phyloP scores from a whole-genome alignment of 1,139 yeast species.

The Suhomyces guaymorum region DNA sequence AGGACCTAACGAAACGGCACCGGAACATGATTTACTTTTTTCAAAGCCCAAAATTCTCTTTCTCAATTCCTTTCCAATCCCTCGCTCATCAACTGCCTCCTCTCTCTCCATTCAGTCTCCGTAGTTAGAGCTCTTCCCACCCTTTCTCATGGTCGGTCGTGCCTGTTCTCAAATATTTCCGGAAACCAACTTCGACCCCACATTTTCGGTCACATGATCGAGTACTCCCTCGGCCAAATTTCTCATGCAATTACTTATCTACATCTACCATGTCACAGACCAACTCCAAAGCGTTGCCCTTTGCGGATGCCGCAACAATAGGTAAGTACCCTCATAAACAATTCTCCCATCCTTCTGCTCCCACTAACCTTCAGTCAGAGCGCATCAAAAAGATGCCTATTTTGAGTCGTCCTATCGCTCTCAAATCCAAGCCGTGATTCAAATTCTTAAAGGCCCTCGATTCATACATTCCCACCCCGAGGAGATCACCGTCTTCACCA shows the following conservation, averaged over 20 bases:
- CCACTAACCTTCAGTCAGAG: conserved; percentile 50
- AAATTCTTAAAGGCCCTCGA: conserved; percentile 62
- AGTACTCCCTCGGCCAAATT: conserved; percentile 8
- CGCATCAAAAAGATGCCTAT: conserved; percentile 85
- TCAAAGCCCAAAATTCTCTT: too few relatives aligned
- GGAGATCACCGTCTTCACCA: conserved; percentile 60
- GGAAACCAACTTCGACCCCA: too few relatives aligned
- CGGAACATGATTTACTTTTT: too few relatives aligned
- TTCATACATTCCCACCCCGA: conserved; percentile 65
- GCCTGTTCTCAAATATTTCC: too few relatives aligned
- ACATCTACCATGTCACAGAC: conserved; percentile 25
- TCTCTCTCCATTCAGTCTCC: too few relatives aligned
- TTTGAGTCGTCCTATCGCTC: conserved; percentile 57
- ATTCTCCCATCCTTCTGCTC: not conserved
- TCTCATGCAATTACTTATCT: conserved; percentile 1
- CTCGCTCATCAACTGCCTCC: too few relatives aligned
- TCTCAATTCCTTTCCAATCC: too few relatives aligned
- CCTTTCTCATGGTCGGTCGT: too few relatives aligned
- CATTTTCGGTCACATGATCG: too few relatives aligned
- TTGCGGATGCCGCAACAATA: conserved; percentile 51
- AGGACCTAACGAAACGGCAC: too few relatives aligned
- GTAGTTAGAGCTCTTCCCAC: too few relatives aligned
- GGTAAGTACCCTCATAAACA: conserved; percentile 31
- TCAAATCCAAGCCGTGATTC: conserved; percentile 59
- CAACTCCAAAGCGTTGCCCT: conserved; percentile 38